Conservation (phyloP, 2,329 filamentous ascomycete species). For the Xylaria sp. region DNA sequence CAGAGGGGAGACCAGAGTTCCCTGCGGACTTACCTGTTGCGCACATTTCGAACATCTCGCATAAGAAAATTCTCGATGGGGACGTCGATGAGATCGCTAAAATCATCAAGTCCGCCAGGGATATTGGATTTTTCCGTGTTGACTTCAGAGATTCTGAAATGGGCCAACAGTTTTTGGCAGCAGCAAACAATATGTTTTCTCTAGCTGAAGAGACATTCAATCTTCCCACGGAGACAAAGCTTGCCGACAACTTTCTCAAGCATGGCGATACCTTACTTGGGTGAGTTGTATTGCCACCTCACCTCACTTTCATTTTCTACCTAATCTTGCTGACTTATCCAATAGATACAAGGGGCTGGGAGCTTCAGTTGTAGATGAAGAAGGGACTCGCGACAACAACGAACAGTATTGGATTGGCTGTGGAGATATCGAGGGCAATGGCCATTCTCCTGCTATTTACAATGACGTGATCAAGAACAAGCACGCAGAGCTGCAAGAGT, state of each 20-base stretch:
- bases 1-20: constrained; percentile 22
- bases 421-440: constrained; percentile 34
- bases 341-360: constrained; percentile 32
- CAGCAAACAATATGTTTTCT: constrained; percentile 33
- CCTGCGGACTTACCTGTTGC: constrained; percentile 29
- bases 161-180: constrained; percentile 27
- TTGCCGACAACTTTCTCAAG: constrained; percentile 36
- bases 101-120: constrained; percentile 31
- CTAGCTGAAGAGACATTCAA: constrained; percentile 33
- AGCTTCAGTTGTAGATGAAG: constrained; percentile 34
- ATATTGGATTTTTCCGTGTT: constrained; percentile 35
- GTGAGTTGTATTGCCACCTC: constrained; percentile 3
- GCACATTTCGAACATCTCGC: constrained; percentile 35
- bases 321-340: constrained; percentile 5
- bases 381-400: constrained; percentile 33
- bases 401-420: constrained; percentile 38
- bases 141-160: constrained; percentile 35
- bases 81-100: constrained; percentile 32
- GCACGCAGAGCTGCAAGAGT: constrained; percentile 25
- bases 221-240: constrained; percentile 33
- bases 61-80: constrained; percentile 30
- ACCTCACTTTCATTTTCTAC: not conserved
- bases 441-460: constrained; percentile 31
- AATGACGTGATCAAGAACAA: constrained; percentile 34
- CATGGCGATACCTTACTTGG: constrained; percentile 34